Percentiles rank a stretch among this genome's conserved stretches.
These are phyloP conservation scores for Plasmodium inui DNA, from an alignment of 169 alveolate species.

Conservation along the genomic window DNA sequence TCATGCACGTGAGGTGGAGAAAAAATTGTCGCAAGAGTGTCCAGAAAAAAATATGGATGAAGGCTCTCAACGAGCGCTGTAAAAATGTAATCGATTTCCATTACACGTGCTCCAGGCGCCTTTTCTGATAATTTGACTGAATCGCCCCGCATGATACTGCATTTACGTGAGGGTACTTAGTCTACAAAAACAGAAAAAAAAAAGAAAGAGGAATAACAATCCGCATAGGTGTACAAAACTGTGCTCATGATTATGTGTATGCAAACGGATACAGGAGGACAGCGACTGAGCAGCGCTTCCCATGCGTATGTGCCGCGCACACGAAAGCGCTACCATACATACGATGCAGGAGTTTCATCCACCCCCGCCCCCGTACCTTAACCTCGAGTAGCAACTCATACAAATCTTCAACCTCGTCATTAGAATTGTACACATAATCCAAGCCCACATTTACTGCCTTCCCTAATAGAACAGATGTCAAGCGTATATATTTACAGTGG, in stretches of 20 bases:
- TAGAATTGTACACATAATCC: constrained; percentile 84
- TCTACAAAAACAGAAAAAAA: constrained; percentile 16
- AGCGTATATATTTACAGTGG: neutral
- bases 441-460: constrained; percentile 86
- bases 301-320: neutral
- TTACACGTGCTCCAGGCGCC: constrained; percentile 96
- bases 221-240: neutral
- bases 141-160: constrained; percentile 95
- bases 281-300: neutral
- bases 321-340: neutral
- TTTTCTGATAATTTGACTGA: constrained; percentile 95
- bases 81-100: constrained; percentile 55
- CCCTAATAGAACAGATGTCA: constrained; percentile 79
- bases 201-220: constrained; percentile 3
- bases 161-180: constrained; percentile 42
- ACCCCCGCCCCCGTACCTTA: constrained; percentile 47
- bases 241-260: neutral
- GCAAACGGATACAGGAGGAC: neutral
- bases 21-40: neutral
- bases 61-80: neutral
- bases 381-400: constrained; percentile 80
- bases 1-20: neutral
- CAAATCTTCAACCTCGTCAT: constrained; percentile 97
- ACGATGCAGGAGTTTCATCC: neutral
- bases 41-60: neutral